Conservation (phyloP, 2,329 filamentous ascomycete species). For the Neonectria faginata region DNA sequence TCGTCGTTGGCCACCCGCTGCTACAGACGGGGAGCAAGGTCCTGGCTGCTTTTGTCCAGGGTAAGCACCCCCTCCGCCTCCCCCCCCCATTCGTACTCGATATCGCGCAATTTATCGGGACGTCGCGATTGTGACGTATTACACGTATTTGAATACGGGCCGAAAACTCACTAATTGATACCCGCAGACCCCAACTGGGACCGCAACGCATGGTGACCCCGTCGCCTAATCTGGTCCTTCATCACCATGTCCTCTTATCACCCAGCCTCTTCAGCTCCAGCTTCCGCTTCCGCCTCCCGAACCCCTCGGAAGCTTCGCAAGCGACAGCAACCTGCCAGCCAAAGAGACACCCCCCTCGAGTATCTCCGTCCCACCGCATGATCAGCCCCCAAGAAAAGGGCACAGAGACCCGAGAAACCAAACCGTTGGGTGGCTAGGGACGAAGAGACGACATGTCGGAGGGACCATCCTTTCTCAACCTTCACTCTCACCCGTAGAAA, state of each 20-base stretch:
- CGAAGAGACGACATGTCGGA: neutral
- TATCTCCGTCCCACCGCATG: slow-evolving; percentile 23
- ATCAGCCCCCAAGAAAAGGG: neutral
- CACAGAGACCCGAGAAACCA: neutral
- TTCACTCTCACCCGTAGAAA: slow-evolving; percentile 19
- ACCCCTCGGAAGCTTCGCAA: slow-evolving; percentile 45
- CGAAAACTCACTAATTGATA: slow-evolving; percentile 11
- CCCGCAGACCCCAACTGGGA: slow-evolving; percentile 85
- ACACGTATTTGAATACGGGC: neutral
- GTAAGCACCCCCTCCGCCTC: slow-evolving; percentile 59
- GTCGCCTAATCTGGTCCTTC: slow-evolving; percentile 40
- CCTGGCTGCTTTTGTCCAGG: slow-evolving; percentile 94
- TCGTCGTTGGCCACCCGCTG: slow-evolving; percentile 95
- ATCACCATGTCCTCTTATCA: slow-evolving; percentile 33
- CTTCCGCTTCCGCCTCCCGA: slow-evolving; percentile 28
- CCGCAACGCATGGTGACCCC: slow-evolving; percentile 82
- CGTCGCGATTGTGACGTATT: neutral
- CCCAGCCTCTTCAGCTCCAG: slow-evolving; percentile 30
- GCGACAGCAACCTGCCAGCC: slow-evolving; percentile 36
- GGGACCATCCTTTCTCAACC: neutral
- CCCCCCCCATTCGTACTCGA: neutral
- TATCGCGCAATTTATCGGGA: slow-evolving; percentile 9
- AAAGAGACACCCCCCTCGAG: slow-evolving; percentile 39
- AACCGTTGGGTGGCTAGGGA: neutral
- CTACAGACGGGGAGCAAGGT: slow-evolving; percentile 98